Evolutionary conservation across 202 grass and related monocot species (phyloP).

Genomic region (Schoenoplectus triqueter): DNA sequence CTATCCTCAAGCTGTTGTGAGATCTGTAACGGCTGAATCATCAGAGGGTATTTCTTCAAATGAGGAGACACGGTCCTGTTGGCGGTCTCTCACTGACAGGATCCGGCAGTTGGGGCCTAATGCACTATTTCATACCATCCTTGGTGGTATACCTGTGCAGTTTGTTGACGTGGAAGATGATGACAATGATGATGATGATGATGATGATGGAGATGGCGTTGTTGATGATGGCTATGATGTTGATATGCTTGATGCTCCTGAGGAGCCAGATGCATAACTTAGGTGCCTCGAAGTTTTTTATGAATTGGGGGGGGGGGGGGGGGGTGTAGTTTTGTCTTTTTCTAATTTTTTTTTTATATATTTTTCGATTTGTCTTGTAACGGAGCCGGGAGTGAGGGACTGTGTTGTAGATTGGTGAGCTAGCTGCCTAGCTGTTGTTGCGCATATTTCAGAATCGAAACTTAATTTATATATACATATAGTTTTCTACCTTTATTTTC

Average conservation of each 20-base stretch:
- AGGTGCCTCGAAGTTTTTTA: conserved; percentile 1
- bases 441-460: neutral
- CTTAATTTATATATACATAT: neutral
- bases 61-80: conserved; percentile 40
- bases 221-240: conserved; percentile 17
- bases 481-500: neutral
- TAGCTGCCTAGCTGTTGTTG: neutral
- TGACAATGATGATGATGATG: conserved; percentile 37
- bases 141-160: conserved; percentile 46
- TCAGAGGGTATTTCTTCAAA: neutral
- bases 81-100: conserved; percentile 53
- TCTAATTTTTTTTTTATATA: neutral
- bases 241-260: conserved; percentile 16
- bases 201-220: neutral
- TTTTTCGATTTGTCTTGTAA: neutral
- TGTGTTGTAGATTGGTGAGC: conserved; percentile 21
- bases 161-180: conserved; percentile 51
- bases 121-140: conserved; percentile 44
- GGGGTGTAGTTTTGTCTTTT: neutral
- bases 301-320: neutral
- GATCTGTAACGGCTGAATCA: neutral
- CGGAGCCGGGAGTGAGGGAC: neutral
- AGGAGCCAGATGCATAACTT: conserved; percentile 26
- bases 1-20: conserved; percentile 36
- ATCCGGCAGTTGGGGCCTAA: conserved; percentile 48